Evolutionary conservation across 352 stramenopile genomes (phyloP).

Genomic region (Elongisporangium anandrum): DNA sequence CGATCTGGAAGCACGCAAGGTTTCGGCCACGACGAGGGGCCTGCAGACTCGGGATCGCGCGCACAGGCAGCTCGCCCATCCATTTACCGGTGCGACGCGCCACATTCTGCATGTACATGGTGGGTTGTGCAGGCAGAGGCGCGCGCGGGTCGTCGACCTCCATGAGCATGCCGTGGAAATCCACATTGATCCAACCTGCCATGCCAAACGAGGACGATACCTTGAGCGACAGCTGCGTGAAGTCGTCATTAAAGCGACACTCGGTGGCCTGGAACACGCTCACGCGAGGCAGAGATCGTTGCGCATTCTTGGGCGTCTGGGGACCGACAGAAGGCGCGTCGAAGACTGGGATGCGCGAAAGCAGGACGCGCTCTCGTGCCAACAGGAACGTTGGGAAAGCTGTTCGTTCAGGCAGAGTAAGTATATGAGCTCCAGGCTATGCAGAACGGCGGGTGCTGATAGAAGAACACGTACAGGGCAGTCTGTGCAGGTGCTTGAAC

Average conservation of each 20-base stretch:
- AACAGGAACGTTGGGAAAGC: slow-evolving; percentile 63
- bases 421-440: neutral
- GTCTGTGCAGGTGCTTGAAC: slow-evolving; percentile 46
- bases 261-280: slow-evolving; percentile 73
- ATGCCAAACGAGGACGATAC: slow-evolving; percentile 60
- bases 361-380: slow-evolving; percentile 36
- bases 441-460: neutral
- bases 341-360: slow-evolving; percentile 52
- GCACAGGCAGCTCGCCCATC: slow-evolving; percentile 56
- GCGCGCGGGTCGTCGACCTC: slow-evolving; percentile 50
- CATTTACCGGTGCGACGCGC: slow-evolving; percentile 46
- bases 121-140: slow-evolving; percentile 19
- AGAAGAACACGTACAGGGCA: slow-evolving; percentile 35
- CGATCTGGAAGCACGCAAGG: slow-evolving; percentile 50
- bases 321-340: slow-evolving; percentile 14
- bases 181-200: slow-evolving; percentile 62
- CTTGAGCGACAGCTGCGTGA: slow-evolving; percentile 62
- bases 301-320: slow-evolving; percentile 18
- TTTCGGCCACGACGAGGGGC: slow-evolving; percentile 36
- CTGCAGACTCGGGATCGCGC: slow-evolving; percentile 57
- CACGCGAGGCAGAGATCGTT: slow-evolving; percentile 49
- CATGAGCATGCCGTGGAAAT: slow-evolving; percentile 40
- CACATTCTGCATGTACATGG: slow-evolving; percentile 69
- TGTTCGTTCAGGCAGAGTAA: slow-evolving; percentile 7
- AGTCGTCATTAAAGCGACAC: slow-evolving; percentile 65